A percentile compares a stretch with the other conserved stretches of the same genome.
These are phyloP conservation scores for Jasminum sambac DNA, from an alignment of 257 asterid species.

Conservation along the genomic window DNA sequence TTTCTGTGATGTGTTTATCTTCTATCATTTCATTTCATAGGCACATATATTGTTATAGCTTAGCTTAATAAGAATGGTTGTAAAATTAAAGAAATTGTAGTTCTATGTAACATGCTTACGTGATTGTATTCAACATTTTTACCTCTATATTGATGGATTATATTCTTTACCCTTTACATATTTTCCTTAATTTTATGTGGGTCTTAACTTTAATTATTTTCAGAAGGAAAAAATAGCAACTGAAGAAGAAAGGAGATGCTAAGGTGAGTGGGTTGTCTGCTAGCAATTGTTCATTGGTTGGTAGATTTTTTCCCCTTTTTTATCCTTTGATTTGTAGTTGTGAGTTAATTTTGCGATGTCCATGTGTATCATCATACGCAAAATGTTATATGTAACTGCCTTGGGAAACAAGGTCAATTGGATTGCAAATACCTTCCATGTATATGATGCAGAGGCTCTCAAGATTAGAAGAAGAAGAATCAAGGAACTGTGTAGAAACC, in stretches of 20 bases:
- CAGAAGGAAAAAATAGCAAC: neutral
- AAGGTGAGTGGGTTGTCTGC: slow-evolving; percentile 50
- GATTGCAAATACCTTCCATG: slow-evolving; percentile 19
- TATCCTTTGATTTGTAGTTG: neutral
- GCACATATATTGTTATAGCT: too few species aligned
- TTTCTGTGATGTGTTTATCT: too few species aligned
- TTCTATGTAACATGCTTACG: neutral
- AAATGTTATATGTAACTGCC: slow-evolving; percentile 11
- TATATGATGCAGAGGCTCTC: slow-evolving; percentile 68
- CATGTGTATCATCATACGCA: slow-evolving; percentile 2
- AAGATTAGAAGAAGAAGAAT: slow-evolving; percentile 91
- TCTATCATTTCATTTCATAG: too few species aligned
- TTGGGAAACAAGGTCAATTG: slow-evolving; percentile 18
- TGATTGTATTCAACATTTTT: neutral
- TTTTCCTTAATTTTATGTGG: too few species aligned
- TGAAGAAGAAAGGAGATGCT: slow-evolving; percentile 91
- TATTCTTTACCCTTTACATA: too few species aligned
- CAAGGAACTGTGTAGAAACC: slow-evolving; percentile 74
- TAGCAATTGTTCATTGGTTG: neutral
- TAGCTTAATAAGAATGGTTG: too few species aligned
- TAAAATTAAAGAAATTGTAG: too few species aligned
- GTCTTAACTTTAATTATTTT: too few species aligned
- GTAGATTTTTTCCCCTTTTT: too few species aligned
- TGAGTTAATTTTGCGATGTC: slow-evolving; percentile 10
- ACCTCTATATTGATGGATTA: too few species aligned